Evolutionary conservation across 495 filamentous ascomycete genomes (phyloP).

Genomic region (Rusavskia elegans): DNA sequence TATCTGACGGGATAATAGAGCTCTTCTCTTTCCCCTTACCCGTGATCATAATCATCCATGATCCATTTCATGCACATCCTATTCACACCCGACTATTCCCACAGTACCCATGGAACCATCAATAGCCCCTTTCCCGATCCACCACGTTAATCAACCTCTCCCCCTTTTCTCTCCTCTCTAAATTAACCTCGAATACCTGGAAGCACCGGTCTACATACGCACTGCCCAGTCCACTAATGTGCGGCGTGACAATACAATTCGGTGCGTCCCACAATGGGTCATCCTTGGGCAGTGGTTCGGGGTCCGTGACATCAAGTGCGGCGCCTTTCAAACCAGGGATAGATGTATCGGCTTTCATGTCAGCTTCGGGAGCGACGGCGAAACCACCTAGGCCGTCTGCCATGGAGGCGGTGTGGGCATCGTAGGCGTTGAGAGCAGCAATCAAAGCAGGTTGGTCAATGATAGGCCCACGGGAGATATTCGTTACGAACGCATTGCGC

Average conservation of each 20-base stretch:
- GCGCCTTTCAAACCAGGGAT: slow-evolving; percentile 43
- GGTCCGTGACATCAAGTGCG: slow-evolving; percentile 75
- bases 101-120: background rate
- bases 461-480: slow-evolving; percentile 59
- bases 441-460: slow-evolving; percentile 56
- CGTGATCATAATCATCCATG: too few species aligned
- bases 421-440: slow-evolving; percentile 33
- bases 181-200: slow-evolving; percentile 43
- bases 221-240: slow-evolving; percentile 48
- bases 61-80: too few species aligned
- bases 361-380: background rate
- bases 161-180: slow-evolving; percentile 40
- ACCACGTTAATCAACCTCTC: slow-evolving; percentile 52
- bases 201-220: slow-evolving; percentile 42
- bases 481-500: slow-evolving; percentile 47
- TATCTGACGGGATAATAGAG: too few species aligned
- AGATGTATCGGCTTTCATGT: background rate
- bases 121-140: slow-evolving; percentile 47
- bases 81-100: too few species aligned
- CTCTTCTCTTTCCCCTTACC: too few species aligned
- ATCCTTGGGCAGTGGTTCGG: slow-evolving; percentile 60
- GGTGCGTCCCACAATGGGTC: slow-evolving; percentile 56
- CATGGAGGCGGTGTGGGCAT: slow-evolving; percentile 5
- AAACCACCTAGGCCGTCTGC: background rate
- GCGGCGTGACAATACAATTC: slow-evolving; percentile 66